Conservation (phyloP, 2,329 filamentous ascomycete genomes). For the Nemania bipapillata region DNA sequence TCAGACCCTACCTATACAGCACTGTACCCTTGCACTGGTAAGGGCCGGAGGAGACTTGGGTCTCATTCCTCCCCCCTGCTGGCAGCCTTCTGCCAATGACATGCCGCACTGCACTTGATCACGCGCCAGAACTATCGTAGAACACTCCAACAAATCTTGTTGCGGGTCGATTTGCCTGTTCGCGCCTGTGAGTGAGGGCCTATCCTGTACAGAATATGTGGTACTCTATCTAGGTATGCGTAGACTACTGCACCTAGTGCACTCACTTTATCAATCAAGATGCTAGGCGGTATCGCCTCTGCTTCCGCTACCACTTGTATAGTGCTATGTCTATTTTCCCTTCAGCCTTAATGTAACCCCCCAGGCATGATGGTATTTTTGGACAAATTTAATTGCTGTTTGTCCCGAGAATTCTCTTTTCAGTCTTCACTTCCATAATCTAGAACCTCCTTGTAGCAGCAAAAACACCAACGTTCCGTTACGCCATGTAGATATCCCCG, state of each 20-base stretch:
- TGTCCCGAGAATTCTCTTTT: conserved; percentile 6
- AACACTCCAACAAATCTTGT: conserved; percentile 26
- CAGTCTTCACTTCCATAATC: background rate
- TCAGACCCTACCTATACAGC: conserved; percentile 18
- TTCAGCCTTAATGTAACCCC: conserved; percentile 40
- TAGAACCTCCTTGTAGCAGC: too few species aligned
- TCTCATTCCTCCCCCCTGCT: conserved; percentile 6
- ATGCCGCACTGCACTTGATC: conserved; percentile 26
- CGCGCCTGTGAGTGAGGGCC: background rate
- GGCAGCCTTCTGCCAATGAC: conserved; percentile 15
- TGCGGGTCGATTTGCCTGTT: conserved; percentile 23
- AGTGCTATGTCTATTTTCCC: conserved; percentile 19
- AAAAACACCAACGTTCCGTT: conserved; percentile 2
- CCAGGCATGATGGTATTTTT: conserved; percentile 32
- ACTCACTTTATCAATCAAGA: conserved; percentile 22
- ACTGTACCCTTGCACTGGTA: conserved; percentile 27
- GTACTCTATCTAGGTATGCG: too few species aligned
- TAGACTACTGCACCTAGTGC: background rate
- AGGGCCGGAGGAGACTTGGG: conserved; percentile 5
- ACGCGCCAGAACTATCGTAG: conserved; percentile 35
- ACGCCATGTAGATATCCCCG: conserved; percentile 1
- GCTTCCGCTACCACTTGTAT: conserved; percentile 20
- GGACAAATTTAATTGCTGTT: conserved; percentile 23
- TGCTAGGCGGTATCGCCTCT: conserved; percentile 25
- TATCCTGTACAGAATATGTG: too few species aligned